Base-by-base conservation (phyloP, 2,329 filamentous ascomycete genomes). In the Sporothrix curviconia region DNA sequence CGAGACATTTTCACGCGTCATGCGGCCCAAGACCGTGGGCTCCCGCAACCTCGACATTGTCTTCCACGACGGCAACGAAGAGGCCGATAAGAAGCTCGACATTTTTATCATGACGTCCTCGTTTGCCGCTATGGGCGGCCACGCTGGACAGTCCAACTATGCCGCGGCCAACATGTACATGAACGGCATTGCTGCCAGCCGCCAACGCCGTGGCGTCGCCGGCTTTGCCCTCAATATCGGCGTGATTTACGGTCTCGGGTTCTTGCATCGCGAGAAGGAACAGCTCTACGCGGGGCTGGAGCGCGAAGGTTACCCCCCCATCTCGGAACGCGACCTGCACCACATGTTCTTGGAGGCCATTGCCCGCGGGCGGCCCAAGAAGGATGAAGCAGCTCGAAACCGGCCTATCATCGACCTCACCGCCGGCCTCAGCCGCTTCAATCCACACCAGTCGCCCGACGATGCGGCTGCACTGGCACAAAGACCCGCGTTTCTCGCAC, bases 341-440 rank as follows among this genome's bases (percentile, higher is more conserved):
- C 74, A 78, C 61, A 73, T 78, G 68, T 77, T 81, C 59, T 69
- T 78, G 8, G 77, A 81, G 63, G 77, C 77, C 5, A 74, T 82
- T 25, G 64, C 70, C 1, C 70, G 72, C 0, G 76, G 77, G 4
- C 68, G 65, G 7, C 72, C 74, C 0, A 46, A 44, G 2, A 12
- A 17, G 4, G 7, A 43, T 5, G 36, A 40, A 0, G 49, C 40
- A 2, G 17, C 24, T 4, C 30, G 34, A 3, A 15, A 19, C 0
- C 36, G 12, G 1, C 61, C 64, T 19, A 61, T 70, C 7, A 58
- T 65, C 56, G 72, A 74, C 61, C 66, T 76, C 46, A 74, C 70
- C 0, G 73, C 72, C 0, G 74, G 74, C 12, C 60, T 76, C 40
- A 66, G 67, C n/a, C 69, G 75, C 3, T 77, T 69, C 64, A 63